phyloP scores from a whole-genome alignment of 2,329 filamentous ascomycete genomes.

The Fusarium sp. region DNA sequence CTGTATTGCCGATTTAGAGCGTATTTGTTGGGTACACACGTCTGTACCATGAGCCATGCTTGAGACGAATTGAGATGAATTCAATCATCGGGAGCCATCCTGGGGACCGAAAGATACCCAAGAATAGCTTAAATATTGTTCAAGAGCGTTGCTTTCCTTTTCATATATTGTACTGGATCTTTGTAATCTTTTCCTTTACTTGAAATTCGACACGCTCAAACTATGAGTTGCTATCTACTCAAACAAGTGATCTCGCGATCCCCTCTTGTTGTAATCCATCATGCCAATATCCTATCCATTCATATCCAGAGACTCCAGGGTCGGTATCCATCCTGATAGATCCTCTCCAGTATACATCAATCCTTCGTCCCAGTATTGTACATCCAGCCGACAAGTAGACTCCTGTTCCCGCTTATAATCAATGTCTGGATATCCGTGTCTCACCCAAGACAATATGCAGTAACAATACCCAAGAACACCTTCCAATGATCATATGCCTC shows the following conservation, averaged over 20 bases:
- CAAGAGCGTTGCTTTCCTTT: neutral
- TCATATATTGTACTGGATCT: neutral
- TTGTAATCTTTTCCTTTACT: neutral
- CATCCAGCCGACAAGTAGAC: neutral
- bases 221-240: neutral
- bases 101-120: conserved; percentile 38
- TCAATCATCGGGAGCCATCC: conserved; percentile 17
- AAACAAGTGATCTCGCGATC: neutral
- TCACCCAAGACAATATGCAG: neutral
- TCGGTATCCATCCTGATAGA: neutral
- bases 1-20: conserved; percentile 22
- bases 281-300: neutral
- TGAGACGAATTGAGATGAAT: conserved; percentile 3
- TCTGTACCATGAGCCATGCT: conserved; percentile 18
- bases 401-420: neutral
- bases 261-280: neutral
- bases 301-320: neutral
- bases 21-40: conserved; percentile 32
- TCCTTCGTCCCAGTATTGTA: neutral
- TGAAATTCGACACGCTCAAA: neutral
- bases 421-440: neutral
- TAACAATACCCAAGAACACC: neutral
- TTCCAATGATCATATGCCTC: neutral
- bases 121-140: neutral
- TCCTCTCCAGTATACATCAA: neutral